Percentiles rank a stretch among this genome's conserved stretches.
These are phyloP conservation scores for Astrephomene gubernaculifera DNA, from an alignment of 139 green algal species.

Conservation along the genomic window DNA sequence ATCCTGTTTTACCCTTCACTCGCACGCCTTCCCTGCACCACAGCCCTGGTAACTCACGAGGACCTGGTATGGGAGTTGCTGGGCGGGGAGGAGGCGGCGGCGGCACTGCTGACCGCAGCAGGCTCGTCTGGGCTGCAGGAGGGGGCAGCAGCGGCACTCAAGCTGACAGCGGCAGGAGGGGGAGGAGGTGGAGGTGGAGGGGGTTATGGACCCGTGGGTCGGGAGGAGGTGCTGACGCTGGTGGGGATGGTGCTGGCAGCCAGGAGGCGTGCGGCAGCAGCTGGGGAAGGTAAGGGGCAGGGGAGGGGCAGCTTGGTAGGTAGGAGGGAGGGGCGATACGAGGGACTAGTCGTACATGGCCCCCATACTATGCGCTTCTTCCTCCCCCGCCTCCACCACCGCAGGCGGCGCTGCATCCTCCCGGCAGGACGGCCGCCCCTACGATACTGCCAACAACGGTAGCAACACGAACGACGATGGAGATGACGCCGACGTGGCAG, in stretches of 20 bases:
- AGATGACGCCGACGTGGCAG: neutral
- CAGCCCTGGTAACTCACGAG: neutral
- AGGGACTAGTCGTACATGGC: neutral
- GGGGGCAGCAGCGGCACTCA: no score
- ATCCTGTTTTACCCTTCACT: neutral
- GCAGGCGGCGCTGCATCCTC: no score
- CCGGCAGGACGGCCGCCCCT: no score
- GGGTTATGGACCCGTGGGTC: no score
- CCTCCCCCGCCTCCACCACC: no score
- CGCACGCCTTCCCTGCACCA: no score
- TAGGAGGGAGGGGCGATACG: neutral
- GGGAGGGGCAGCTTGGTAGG: neutral
- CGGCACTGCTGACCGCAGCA: no score
- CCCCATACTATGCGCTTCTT: neutral
- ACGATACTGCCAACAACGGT: neutral
- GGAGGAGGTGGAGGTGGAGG: neutral
- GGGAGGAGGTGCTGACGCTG: neutral
- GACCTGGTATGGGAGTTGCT: neutral
- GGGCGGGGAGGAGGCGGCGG: neutral
- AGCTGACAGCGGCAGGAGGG: no score
- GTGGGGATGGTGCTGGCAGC: constrained; percentile 24
- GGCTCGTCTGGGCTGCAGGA: no score
- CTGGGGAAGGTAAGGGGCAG: neutral
- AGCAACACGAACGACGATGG: neutral
- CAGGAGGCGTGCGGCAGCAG: neutral